Evolutionary conservation across 2,329 filamentous ascomycete species (phyloP).

Genomic region (Nigrospora oryzae): DNA sequence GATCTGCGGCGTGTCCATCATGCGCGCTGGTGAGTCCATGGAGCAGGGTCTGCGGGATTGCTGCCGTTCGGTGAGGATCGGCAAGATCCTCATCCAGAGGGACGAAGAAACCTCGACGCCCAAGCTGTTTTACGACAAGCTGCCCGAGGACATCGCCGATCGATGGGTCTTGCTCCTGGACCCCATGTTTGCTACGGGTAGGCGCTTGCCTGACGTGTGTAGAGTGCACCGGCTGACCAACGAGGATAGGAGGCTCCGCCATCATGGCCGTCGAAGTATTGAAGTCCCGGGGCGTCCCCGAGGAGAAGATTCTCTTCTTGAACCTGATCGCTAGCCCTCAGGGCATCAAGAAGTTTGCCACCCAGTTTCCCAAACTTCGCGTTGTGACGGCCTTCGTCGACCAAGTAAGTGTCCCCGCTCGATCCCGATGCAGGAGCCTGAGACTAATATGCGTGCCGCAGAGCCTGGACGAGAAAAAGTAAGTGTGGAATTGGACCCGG

Average conservation of each 20-base stretch:
- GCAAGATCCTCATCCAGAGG: constrained; percentile 95
- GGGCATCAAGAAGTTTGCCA: constrained; percentile 80
- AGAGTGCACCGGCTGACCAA: constrained; percentile 4
- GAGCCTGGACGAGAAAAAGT: constrained; percentile 98
- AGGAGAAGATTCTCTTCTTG: constrained; percentile 90
- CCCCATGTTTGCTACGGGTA: constrained; percentile 98
- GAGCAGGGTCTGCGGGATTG: constrained; percentile 94
- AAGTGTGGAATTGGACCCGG: constrained; percentile 20
- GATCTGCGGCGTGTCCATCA: constrained; percentile 97
- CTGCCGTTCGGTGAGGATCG: constrained; percentile 94
- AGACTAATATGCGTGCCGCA: constrained; percentile 21
- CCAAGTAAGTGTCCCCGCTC: constrained; percentile 37
- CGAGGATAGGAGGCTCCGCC: constrained; percentile 69
- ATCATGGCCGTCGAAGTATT: constrained; percentile 96
- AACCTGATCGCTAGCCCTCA: constrained; percentile 97
- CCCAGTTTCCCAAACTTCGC: constrained; percentile 79
- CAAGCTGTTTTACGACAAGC: constrained; percentile 94
- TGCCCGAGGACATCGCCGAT: constrained; percentile 85
- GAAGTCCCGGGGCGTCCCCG: constrained; percentile 81
- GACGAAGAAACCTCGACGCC: constrained; percentile 92
- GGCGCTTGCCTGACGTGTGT: constrained; percentile 10
- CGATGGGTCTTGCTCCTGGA: constrained; percentile 91
- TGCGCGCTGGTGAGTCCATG: constrained; percentile 97
- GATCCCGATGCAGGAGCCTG: not conserved
- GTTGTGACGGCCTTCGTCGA: constrained; percentile 96